Percentiles rank a stretch among this genome's conserved stretches.
Conservation (phyloP, 257 asterid genomes). For the Solanum medicagineum region DNA sequence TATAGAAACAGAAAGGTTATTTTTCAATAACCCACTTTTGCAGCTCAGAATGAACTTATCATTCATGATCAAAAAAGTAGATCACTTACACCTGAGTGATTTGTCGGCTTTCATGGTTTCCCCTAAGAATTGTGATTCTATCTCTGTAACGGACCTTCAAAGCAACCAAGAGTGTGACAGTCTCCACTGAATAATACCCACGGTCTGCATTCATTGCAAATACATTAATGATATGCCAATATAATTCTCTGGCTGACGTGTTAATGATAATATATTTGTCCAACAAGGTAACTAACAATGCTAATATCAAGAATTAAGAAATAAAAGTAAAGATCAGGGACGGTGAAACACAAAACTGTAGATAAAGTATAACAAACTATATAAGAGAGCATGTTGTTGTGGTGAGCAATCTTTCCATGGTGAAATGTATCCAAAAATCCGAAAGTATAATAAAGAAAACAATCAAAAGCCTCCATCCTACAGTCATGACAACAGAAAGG, state of each 20-base stretch:
- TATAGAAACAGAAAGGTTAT: neutral
- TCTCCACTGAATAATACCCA: conserved; percentile 97
- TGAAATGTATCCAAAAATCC: neutral
- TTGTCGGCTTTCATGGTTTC: conserved; percentile 97
- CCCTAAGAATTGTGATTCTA: conserved; percentile 91
- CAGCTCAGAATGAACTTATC: neutral
- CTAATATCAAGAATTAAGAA: neutral
- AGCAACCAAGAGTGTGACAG: conserved; percentile 90
- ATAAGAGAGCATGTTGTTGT: neutral
- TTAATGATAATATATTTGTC: neutral
- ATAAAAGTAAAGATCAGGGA: neutral
- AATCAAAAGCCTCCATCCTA: neutral
- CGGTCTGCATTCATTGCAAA: conserved; percentile 64
- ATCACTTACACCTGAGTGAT: conserved; percentile 92
- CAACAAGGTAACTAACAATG: neutral
- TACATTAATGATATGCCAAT: neutral
- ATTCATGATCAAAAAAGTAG: neutral
- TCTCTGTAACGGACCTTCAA: conserved; percentile 94
- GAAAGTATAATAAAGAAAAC: neutral
- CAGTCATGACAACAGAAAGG: neutral
- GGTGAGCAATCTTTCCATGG: neutral
- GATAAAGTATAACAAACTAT: neutral
- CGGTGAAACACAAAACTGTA: neutral
- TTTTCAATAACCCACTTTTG: neutral
- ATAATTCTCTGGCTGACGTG: neutral